phyloP scores from a whole-genome alignment of 2,329 filamentous ascomycete genomes.

The Trichoderma semiorbis region DNA sequence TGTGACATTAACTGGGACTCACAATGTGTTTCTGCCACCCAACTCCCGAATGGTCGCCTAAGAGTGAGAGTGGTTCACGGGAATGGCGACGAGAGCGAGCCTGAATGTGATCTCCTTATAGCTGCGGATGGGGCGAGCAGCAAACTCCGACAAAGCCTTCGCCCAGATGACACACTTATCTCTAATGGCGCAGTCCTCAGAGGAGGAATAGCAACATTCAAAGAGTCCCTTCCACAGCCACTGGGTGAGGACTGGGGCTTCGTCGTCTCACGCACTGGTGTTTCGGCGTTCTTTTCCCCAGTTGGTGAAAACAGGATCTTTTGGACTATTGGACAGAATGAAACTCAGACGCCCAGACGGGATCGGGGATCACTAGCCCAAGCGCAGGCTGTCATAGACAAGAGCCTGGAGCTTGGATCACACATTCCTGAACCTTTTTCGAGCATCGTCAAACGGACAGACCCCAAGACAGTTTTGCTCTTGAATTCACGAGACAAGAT shows the following conservation, averaged over 20 bases:
- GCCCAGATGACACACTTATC: slow-evolving; percentile 38
- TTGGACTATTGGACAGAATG: slow-evolving; percentile 40
- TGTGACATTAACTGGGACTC: slow-evolving; percentile 28
- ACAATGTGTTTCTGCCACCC: slow-evolving; percentile 26
- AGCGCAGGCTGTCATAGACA: background rate
- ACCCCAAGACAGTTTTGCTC: slow-evolving; percentile 32
- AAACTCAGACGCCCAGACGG: background rate
- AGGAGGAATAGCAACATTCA: slow-evolving; percentile 38
- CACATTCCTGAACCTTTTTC: slow-evolving; percentile 39
- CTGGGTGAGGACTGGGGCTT: slow-evolving; percentile 40
- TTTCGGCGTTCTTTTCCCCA: slow-evolving; percentile 43
- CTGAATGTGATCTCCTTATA: slow-evolving; percentile 41
- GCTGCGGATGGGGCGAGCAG: slow-evolving; percentile 45
- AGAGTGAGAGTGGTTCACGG: slow-evolving; percentile 21
- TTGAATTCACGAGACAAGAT: slow-evolving; percentile 40
- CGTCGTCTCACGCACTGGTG: slow-evolving; percentile 37
- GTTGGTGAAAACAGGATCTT: slow-evolving; percentile 39
- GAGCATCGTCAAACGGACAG: slow-evolving; percentile 38
- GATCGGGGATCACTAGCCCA: background rate
- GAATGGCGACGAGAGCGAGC: slow-evolving; percentile 9
- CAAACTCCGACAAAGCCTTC: slow-evolving; percentile 36
- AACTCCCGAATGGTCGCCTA: slow-evolving; percentile 25
- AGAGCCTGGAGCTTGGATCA: slow-evolving; percentile 27
- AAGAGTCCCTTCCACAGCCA: slow-evolving; percentile 31
- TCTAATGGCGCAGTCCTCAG: slow-evolving; percentile 40